phyloP scores from a whole-genome alignment of 2,329 filamentous ascomycete genomes.

The Shiraia sp. region DNA sequence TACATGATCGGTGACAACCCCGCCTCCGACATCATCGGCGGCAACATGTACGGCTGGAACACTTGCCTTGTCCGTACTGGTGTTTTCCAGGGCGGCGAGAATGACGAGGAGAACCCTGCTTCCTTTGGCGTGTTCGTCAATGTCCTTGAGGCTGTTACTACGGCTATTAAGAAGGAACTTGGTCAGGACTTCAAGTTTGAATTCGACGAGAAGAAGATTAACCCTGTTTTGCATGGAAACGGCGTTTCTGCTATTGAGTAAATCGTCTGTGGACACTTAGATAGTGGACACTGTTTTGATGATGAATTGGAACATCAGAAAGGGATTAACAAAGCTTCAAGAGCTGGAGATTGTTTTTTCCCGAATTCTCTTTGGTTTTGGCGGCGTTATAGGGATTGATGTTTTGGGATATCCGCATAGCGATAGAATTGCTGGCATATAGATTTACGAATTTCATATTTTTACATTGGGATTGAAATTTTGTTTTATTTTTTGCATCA shows the following conservation, averaged over 20 bases:
- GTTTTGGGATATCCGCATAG: conserved; percentile 7
- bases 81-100: conserved; percentile 76
- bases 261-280: too few species aligned
- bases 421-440: conserved; percentile 4
- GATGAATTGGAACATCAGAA: conserved; percentile 4
- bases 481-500: too few species aligned
- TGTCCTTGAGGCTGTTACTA: conserved; percentile 71
- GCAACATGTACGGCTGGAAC: conserved; percentile 83
- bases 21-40: conserved; percentile 72
- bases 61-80: conserved; percentile 77
- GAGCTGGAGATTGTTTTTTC: conserved; percentile 1
- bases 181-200: conserved; percentile 75
- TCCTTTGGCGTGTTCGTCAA: conserved; percentile 77
- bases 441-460: conserved; percentile 6
- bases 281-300: neutral
- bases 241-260: conserved; percentile 61
- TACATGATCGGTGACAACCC: conserved; percentile 81
- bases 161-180: conserved; percentile 69
- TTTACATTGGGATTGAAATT: too few species aligned
- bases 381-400: too few species aligned
- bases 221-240: conserved; percentile 64
- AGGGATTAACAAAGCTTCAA: neutral
- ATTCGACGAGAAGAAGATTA: conserved; percentile 72
- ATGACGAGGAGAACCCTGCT: conserved; percentile 76
- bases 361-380: too few species aligned